phyloP scores from a whole-genome alignment of 2,329 filamentous ascomycete species.

The Fusarium marasasianum region DNA sequence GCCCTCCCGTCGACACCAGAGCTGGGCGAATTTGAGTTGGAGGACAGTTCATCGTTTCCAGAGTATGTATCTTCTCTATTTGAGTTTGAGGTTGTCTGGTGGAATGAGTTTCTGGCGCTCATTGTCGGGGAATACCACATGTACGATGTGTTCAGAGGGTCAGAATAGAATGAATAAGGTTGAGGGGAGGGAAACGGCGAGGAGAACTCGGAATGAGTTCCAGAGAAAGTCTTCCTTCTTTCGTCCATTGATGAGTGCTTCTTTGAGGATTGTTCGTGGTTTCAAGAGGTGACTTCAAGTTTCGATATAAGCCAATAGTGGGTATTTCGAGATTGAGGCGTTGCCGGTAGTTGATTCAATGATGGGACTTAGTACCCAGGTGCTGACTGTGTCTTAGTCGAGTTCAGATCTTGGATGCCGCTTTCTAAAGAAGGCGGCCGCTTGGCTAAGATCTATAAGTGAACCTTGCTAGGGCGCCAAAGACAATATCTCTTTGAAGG shows the following conservation, averaged over 20 bases:
- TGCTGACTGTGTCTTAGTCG: constrained; percentile 20
- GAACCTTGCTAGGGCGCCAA: not conserved
- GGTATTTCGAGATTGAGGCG: not conserved
- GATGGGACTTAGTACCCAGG: constrained; percentile 1
- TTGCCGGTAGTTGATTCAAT: constrained; percentile 7
- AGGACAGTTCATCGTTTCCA: constrained; percentile 25
- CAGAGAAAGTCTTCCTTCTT: constrained; percentile 13
- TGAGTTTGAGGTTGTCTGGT: not conserved
- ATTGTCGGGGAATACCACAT: constrained; percentile 33
- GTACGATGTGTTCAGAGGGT: constrained; percentile 5
- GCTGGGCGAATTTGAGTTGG: constrained; percentile 40
- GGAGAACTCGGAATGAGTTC: constrained; percentile 14
- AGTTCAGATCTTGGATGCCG: constrained; percentile 1
- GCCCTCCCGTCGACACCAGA: constrained; percentile 26
- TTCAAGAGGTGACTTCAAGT: not conserved
- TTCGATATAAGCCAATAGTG: constrained; percentile 2
- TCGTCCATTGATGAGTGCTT: constrained; percentile 8
- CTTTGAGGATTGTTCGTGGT: constrained; percentile 12
- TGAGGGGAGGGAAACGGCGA: constrained; percentile 25
- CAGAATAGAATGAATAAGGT: constrained; percentile 32
- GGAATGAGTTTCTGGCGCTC: constrained; percentile 16
- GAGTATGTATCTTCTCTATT: constrained; percentile 29
- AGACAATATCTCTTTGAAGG: not conserved
- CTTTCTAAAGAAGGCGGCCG: not conserved
- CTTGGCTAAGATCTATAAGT: not conserved